phyloP scores from a whole-genome alignment of 352 stramenopile genomes.

The Phytophthora ramorum region DNA sequence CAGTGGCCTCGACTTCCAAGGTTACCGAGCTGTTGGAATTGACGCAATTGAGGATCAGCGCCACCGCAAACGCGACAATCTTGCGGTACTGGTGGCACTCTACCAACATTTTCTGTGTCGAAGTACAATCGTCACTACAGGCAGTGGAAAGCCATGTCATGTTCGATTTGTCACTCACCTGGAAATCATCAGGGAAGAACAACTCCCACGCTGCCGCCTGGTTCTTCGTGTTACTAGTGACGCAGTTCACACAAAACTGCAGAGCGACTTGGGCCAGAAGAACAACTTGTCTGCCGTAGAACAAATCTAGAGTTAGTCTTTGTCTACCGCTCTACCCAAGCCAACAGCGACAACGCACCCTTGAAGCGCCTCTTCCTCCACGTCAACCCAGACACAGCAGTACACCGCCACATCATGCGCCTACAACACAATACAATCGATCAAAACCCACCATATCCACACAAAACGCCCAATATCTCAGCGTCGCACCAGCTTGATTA shows the following conservation, averaged over 20 bases:
- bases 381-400: conserved; percentile 65
- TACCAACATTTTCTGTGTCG: conserved; percentile 75
- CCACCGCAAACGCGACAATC: conserved; percentile 69
- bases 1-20: conserved; percentile 28
- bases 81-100: conserved; percentile 85
- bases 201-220: conserved; percentile 61
- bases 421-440: conserved; percentile 26
- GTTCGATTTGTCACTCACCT: conserved; percentile 40
- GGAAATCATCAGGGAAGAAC: conserved; percentile 76
- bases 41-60: conserved; percentile 75
- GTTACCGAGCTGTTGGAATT: conserved; percentile 39
- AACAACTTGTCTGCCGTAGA: conserved; percentile 45
- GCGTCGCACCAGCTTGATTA: conserved; percentile 25
- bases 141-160: neutral
- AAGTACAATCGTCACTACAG: neutral
- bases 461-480: neutral
- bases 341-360: conserved; percentile 29
- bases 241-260: conserved; percentile 79
- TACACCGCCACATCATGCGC: conserved; percentile 47
- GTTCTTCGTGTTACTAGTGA: conserved; percentile 53
- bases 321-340: neutral
- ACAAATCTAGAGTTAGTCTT: conserved; percentile 9
- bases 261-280: conserved; percentile 70
- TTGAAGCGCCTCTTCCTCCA: conserved; percentile 60
- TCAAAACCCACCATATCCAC: conserved; percentile 1